These are phyloP conservation scores for Salix dunnii DNA, from an alignment of 345 rosid species.

Conservation along the genomic window DNA sequence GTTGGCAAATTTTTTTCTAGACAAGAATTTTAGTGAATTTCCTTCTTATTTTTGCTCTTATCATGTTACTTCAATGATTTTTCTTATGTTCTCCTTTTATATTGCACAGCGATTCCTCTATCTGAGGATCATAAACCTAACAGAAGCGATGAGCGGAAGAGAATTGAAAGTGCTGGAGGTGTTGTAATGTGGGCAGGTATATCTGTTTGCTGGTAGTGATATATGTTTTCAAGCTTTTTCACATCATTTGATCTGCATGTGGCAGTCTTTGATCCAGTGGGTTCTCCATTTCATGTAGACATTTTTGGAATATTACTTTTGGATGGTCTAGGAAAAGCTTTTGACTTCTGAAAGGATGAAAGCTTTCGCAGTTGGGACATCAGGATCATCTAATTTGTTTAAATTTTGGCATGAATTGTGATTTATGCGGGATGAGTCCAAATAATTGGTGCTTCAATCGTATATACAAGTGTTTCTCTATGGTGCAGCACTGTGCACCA, in stretches of 20 bases:
- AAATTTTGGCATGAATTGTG: not conserved
- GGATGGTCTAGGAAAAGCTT: not conserved
- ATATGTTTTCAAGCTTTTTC: constrained; percentile 4
- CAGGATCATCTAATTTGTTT: constrained; percentile 2
- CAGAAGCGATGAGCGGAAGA: constrained; percentile 93
- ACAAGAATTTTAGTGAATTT: not conserved
- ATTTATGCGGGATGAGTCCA: not conserved
- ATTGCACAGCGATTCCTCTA: constrained; percentile 48
- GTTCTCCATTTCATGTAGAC: not conserved
- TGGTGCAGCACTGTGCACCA: not conserved
- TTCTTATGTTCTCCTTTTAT: not conserved
- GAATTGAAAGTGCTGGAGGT: constrained; percentile 97
- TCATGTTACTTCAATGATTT: not conserved
- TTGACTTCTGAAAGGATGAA: not conserved
- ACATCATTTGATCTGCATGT: constrained; percentile 7
- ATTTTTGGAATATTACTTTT: not conserved
- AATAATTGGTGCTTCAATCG: not conserved
- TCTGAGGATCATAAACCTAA: constrained; percentile 99
- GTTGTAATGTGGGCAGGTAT: constrained; percentile 99
- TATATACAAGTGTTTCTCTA: not conserved
- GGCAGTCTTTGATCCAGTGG: not conserved
- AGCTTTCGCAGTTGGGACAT: not conserved
- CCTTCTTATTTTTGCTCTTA: not conserved
- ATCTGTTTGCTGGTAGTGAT: not conserved
- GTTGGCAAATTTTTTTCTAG: not conserved